phyloP scores from a whole-genome alignment of 2,329 filamentous ascomycete genomes.

The Alternaria incomplexa region DNA sequence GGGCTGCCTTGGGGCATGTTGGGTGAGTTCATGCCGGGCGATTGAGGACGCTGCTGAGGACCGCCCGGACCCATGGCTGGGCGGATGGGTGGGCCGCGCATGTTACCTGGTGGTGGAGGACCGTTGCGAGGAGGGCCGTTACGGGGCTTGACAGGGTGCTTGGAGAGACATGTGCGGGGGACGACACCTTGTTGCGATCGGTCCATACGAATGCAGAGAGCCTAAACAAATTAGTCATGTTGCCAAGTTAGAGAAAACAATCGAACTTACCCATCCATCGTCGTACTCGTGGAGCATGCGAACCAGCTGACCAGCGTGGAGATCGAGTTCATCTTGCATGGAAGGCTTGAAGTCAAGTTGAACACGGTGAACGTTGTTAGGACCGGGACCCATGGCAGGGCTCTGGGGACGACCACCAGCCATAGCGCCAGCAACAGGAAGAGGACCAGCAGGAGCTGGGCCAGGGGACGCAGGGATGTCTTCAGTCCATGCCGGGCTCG shows the following conservation, averaged over 20 bases:
- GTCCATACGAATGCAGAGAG: slow-evolving; percentile 89
- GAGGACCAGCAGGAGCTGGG: slow-evolving; percentile 48
- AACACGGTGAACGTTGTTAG: slow-evolving; percentile 81
- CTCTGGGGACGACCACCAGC: slow-evolving; percentile 69
- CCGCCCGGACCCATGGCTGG: slow-evolving; percentile 42
- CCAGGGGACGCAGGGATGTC: slow-evolving; percentile 61
- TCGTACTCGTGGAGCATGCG: slow-evolving; percentile 94
- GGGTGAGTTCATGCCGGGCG: slow-evolving; percentile 59
- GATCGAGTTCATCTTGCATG: slow-evolving; percentile 87
- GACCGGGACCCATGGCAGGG: slow-evolving; percentile 49
- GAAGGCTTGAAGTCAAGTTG: slow-evolving; percentile 93
- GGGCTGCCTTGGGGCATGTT: slow-evolving; percentile 47
- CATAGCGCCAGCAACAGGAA: slow-evolving; percentile 59
- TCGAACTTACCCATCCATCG: slow-evolving; percentile 86
- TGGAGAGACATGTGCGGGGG: slow-evolving; percentile 90
- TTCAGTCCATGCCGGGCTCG: slow-evolving; percentile 69
- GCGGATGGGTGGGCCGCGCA: slow-evolving; percentile 39
- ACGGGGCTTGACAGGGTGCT: slow-evolving; percentile 87
- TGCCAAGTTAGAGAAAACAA: not conserved
- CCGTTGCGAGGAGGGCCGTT: slow-evolving; percentile 53
- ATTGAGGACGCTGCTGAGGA: slow-evolving; percentile 48
- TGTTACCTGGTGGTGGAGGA: slow-evolving; percentile 48
- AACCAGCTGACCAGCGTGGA: slow-evolving; percentile 82
- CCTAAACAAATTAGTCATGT: slow-evolving; percentile 57
- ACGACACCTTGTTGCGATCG: slow-evolving; percentile 91